Percentiles rank a stretch among this genome's conserved stretches.
Conservation (phyloP, 495 filamentous ascomycete genomes). For the Penicillium lividum region DNA sequence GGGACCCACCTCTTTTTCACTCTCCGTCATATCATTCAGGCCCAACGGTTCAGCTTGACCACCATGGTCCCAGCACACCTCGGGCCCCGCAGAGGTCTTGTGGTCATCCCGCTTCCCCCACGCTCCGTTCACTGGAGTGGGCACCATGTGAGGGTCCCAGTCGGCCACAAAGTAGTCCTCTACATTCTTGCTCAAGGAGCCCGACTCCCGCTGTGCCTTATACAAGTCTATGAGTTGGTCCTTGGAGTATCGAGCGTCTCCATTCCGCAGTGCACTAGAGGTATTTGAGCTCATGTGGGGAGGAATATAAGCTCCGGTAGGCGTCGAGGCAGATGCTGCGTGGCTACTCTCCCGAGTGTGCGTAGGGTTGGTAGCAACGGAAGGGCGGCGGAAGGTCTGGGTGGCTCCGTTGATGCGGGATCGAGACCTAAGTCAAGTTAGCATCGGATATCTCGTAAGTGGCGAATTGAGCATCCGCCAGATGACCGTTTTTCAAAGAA, state of each 20-base stretch:
- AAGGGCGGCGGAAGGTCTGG: constrained; percentile 82
- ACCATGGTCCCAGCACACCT: constrained; percentile 85
- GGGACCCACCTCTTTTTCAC: constrained; percentile 74
- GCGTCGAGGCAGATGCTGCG: constrained; percentile 48
- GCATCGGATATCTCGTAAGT: constrained; percentile 14
- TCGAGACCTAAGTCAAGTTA: constrained; percentile 55
- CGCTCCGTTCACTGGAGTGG: constrained; percentile 59
- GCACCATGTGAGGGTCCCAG: constrained; percentile 72
- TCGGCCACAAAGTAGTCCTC: constrained; percentile 70
- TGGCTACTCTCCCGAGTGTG: constrained; percentile 52
- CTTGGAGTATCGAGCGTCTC: constrained; percentile 74
- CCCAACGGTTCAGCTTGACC: constrained; percentile 73
- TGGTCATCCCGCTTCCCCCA: constrained; percentile 79
- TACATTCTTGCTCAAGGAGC: constrained; percentile 60
- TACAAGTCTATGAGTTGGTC: constrained; percentile 81
- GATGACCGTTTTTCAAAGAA: background rate
- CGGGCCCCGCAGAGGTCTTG: constrained; percentile 66
- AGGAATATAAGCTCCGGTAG: constrained; percentile 61
- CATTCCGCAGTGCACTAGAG: constrained; percentile 53
- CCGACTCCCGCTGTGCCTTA: constrained; percentile 57
- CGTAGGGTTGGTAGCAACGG: constrained; percentile 64
- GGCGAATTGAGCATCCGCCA: constrained; percentile 9
- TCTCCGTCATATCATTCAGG: constrained; percentile 72
- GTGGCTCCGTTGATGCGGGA: constrained; percentile 75
- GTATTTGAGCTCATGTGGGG: constrained; percentile 58